Base-by-base conservation (phyloP, 441 rosid genomes). In the Biscutella auriculata region DNA sequence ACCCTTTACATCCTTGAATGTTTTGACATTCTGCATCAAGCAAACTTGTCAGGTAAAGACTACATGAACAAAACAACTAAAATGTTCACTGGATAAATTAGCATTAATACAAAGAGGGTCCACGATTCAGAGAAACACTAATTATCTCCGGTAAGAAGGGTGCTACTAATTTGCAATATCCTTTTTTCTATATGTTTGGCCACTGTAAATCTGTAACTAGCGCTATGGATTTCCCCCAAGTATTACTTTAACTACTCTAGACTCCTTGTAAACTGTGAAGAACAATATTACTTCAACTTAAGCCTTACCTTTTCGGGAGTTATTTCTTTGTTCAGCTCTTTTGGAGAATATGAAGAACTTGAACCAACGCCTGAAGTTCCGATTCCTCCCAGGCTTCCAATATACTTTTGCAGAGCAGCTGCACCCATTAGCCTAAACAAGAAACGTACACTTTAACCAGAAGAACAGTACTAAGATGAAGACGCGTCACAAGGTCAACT, bases 1-100 rank as follows among this genome's bases (percentile, higher is more conserved):
- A 56, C 99, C 99, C 80, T 89, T 93, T 57, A 93, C 97, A 79
- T 93, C 97, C 86, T 93, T 93, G 65, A 93, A 93, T 33, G 99
- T 93, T 80, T 93, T 93, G 39, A 87, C 87, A 73, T 88, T 93
- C 99, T 88, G 83, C 81, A 62, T 48, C 37, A 68, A 67, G 52
- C 12, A 32, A 66, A 56, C 29, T 65, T 36, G 46, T 70, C 60
- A 74, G 68, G 28, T n/a, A n/a, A n/a, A n/a, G n/a, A n/a, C n/a
- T n/a, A 47, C 44, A 53, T 19, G 26, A 56, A 55, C 27, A 54
- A 9, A 68, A 32, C 5, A 26, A 42, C 45, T 12, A 39, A 15
- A 19, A 6, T 12, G 33, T 45, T 15, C 4, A 35, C 35, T 11
- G 23, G 25, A 42, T 19, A 57, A 28, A 40, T 29, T n/a, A 40